A percentile compares a stretch with the other conserved stretches of the same genome.
These are phyloP conservation scores for Oxyria digyna DNA, from an alignment of 148 eudicot genomes.

Conservation along the genomic window DNA sequence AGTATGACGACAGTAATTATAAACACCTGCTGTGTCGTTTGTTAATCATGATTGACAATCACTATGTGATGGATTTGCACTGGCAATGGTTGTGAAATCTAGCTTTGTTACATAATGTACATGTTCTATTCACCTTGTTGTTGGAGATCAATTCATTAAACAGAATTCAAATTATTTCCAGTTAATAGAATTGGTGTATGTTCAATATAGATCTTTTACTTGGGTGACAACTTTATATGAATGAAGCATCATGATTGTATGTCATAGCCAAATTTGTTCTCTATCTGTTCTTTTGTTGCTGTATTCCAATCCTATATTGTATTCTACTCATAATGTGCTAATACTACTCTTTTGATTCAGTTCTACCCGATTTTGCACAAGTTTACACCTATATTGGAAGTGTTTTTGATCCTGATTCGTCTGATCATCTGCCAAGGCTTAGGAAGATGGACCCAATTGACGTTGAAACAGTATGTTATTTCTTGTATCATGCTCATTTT, in stretches of 20 bases:
- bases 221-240: not conserved
- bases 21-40: not conserved
- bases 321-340: not conserved
- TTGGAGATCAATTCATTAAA: not conserved
- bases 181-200: not conserved
- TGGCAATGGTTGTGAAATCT: not conserved
- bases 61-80: not conserved
- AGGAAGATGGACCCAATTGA: conserved; percentile 92
- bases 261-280: not conserved
- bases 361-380: conserved; percentile 91
- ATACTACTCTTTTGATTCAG: conserved; percentile 32
- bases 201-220: not conserved
- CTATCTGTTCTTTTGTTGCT: not conserved
- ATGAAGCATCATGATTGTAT: not conserved
- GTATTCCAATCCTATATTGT: not conserved
- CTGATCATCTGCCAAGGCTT: conserved; percentile 53
- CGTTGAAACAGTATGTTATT: conserved; percentile 65
- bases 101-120: not conserved
- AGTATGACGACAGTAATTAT: not conserved
- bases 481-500: not conserved
- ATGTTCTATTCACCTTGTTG: not conserved
- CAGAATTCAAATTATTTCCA: not conserved
- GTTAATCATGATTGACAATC: not conserved
- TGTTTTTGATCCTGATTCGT: conserved; percentile 71
- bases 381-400: conserved; percentile 91